Evolutionary conservation across 352 stramenopile genomes (phyloP).

Genomic region (Peronospora destructor): DNA sequence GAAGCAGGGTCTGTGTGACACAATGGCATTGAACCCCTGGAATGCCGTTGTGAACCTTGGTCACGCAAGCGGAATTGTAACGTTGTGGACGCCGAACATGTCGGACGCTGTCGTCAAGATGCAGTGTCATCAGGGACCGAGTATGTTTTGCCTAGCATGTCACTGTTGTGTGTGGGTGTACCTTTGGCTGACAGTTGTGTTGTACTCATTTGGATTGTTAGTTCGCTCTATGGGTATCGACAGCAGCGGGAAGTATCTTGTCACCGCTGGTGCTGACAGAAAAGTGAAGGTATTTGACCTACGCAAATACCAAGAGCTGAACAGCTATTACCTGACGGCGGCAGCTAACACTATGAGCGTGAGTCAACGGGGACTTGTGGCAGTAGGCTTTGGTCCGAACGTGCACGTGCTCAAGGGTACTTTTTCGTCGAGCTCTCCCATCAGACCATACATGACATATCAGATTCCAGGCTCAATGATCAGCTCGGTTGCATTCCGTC

Average conservation of each 20-base stretch:
- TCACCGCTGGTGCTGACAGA: constrained; percentile 91
- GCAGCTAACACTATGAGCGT: constrained; percentile 91
- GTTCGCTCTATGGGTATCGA: constrained; percentile 91
- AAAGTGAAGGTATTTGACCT: constrained; percentile 97
- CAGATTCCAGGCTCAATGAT: constrained; percentile 77
- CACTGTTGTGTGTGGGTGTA: constrained; percentile 2
- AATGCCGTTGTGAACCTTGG: constrained; percentile 96
- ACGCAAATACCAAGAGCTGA: constrained; percentile 92
- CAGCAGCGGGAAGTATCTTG: constrained; percentile 91
- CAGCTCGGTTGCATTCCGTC: constrained; percentile 91
- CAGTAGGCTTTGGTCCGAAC: constrained; percentile 88
- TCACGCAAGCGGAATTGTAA: constrained; percentile 96
- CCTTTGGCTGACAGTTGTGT: constrained; percentile 6
- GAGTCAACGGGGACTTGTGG: constrained; percentile 92
- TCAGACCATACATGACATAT: constrained; percentile 89
- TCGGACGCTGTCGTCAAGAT: constrained; percentile 93
- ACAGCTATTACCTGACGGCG: constrained; percentile 88
- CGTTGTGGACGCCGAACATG: constrained; percentile 96
- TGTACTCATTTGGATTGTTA: constrained; percentile 22
- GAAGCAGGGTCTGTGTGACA: constrained; percentile 87
- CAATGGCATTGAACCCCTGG: constrained; percentile 93
- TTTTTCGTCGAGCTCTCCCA: constrained; percentile 51
- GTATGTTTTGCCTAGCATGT: constrained; percentile 44
- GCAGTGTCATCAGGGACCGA: constrained; percentile 93
- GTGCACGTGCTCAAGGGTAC: constrained; percentile 90